phyloP scores from a whole-genome alignment of 768 basidiomycete species.

The Mycena galopus region DNA sequence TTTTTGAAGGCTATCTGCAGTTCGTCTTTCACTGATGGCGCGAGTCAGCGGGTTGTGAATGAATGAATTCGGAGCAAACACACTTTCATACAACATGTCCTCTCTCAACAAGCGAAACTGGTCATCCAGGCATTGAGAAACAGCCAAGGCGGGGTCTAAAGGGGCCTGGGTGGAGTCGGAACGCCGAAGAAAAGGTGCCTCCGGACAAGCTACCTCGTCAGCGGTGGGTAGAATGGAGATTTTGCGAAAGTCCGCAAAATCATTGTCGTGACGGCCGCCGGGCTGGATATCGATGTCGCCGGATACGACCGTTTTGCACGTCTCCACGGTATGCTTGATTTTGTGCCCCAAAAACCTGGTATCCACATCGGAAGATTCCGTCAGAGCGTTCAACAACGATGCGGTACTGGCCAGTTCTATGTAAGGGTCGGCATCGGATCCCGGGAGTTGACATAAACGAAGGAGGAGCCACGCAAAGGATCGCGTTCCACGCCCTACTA shows the following conservation, averaged over 20 bases:
- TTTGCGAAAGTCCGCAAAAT: conserved; percentile 69
- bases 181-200: conserved; percentile 63
- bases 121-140: conserved; percentile 67
- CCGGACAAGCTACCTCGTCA: conserved; percentile 63
- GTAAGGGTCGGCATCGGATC: conserved; percentile 49
- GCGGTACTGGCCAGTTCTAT: conserved; percentile 48
- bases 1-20: conserved; percentile 55
- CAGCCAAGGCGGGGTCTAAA: conserved; percentile 48
- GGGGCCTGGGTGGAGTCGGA: conserved; percentile 60
- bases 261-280: conserved; percentile 81
- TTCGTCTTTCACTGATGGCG: conserved; percentile 72
- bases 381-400: conserved; percentile 8
- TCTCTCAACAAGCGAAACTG: conserved; percentile 76
- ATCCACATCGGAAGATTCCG: conserved; percentile 2
- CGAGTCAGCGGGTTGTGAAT: too few relatives aligned
- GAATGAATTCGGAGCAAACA: too few relatives aligned
- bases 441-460: conserved; percentile 58
- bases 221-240: conserved; percentile 76
- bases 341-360: conserved; percentile 41
- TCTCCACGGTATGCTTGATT: conserved; percentile 45
- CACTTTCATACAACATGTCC: conserved; percentile 71
- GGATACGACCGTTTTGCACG: conserved; percentile 10
- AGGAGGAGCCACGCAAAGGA: conserved; percentile 31
- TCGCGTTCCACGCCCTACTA: background rate
- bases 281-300: conserved; percentile 51